phyloP scores from a whole-genome alignment of 1,284 basidiomycete genomes.

The Baeospora myosura region DNA sequence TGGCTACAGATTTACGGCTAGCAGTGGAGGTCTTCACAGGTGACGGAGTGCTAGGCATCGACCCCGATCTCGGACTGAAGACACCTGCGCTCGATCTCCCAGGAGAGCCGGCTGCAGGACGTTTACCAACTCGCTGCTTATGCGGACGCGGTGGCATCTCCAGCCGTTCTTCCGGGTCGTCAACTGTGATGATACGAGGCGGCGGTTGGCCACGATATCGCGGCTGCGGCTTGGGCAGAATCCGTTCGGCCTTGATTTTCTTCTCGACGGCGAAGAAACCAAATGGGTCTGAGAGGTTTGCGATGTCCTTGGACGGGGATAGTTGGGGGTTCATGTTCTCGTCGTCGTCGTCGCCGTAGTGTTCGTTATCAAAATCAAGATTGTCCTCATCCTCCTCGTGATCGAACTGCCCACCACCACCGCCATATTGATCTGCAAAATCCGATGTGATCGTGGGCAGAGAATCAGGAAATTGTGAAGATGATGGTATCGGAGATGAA shows the following conservation, averaged over 20 bases:
- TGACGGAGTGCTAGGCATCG: constrained; percentile 29
- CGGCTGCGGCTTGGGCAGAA: constrained; percentile 9
- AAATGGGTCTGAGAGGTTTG: constrained; percentile 30
- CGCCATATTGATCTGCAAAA: background rate
- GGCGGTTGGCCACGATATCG: constrained; percentile 9
- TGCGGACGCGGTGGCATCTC: constrained; percentile 27
- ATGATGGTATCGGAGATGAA: constrained; percentile 18
- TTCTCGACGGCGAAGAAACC: constrained; percentile 37
- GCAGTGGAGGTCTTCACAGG: constrained; percentile 19
- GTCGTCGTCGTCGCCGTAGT: constrained; percentile 4
- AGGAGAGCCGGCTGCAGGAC: too few relatives aligned
- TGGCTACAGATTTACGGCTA: too few relatives aligned
- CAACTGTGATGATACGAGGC: constrained; percentile 12
- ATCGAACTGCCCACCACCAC: background rate
- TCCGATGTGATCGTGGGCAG: constrained; percentile 7
- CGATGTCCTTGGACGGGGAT: constrained; percentile 12
- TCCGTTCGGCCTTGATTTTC: constrained; percentile 30
- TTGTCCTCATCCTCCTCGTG: constrained; percentile 3
- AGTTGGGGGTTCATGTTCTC: constrained; percentile 9
- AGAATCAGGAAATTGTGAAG: constrained; percentile 9
- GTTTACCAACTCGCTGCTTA: constrained; percentile 20
- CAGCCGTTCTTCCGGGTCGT: constrained; percentile 15
- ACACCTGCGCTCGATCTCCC: background rate
- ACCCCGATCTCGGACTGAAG: constrained; percentile 13
- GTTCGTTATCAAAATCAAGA: constrained; percentile 3